These are phyloP conservation scores for Fusarium verrucosum DNA, from an alignment of 2,329 filamentous ascomycete genomes.

Conservation along the genomic window DNA sequence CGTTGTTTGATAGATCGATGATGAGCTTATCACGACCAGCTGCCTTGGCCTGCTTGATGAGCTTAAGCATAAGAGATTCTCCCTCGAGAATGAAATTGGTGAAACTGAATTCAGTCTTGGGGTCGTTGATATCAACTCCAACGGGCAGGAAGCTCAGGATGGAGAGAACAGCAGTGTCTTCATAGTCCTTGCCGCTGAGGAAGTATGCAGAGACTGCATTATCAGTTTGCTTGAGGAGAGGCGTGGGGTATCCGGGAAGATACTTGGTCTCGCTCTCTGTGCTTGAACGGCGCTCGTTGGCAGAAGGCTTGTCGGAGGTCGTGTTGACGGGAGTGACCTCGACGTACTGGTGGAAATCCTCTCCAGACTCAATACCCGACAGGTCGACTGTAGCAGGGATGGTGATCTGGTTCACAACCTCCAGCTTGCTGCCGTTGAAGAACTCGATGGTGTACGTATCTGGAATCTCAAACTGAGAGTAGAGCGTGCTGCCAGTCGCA, in stretches of 20 bases:
- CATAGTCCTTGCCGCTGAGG: slow-evolving; percentile 27
- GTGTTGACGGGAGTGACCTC: slow-evolving; percentile 25
- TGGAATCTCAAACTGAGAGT: slow-evolving; percentile 37
- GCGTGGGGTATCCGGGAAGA: slow-evolving; percentile 25
- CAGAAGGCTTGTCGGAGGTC: slow-evolving; percentile 1
- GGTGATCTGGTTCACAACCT: slow-evolving; percentile 26
- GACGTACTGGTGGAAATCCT: slow-evolving; percentile 34
- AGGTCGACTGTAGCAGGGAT: slow-evolving; percentile 28
- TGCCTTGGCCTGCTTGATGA: slow-evolving; percentile 33
- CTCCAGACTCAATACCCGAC: slow-evolving; percentile 33
- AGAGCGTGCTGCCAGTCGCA: not conserved
- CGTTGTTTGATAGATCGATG: slow-evolving; percentile 39
- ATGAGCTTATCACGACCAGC: slow-evolving; percentile 40
- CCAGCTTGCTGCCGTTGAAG: slow-evolving; percentile 29
- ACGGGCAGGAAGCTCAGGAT: slow-evolving; percentile 41
- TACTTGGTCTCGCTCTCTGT: not conserved
- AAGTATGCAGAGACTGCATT: slow-evolving; percentile 33
- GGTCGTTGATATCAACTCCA: not conserved
- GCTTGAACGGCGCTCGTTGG: slow-evolving; percentile 19
- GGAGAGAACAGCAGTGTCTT: slow-evolving; percentile 39
- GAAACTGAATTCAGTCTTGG: not conserved
- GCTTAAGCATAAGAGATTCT: slow-evolving; percentile 26
- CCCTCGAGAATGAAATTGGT: slow-evolving; percentile 31
- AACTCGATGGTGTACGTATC: slow-evolving; percentile 38
- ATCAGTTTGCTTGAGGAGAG: slow-evolving; percentile 28